A percentile compares a stretch with the other conserved stretches of the same genome.
phyloP scores from a whole-genome alignment of 345 rosid genomes.

The Gossypium anomalum region DNA sequence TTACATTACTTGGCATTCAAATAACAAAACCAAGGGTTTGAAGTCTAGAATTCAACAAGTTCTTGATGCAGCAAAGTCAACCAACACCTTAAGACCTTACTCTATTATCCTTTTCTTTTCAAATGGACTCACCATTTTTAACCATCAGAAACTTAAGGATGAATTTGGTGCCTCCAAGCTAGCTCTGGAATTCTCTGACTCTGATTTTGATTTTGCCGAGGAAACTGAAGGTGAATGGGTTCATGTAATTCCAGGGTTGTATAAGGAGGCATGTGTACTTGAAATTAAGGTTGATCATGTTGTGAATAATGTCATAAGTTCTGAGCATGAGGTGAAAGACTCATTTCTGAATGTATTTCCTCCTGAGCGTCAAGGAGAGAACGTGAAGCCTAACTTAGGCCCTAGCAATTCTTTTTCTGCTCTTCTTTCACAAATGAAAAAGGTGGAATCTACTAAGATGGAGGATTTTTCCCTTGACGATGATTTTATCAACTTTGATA shows the following conservation, averaged over 20 bases:
- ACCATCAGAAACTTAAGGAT: slow-evolving; percentile 29
- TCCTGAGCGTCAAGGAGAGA: slow-evolving; percentile 24
- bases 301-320: slow-evolving; percentile 16
- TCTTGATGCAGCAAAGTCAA: slow-evolving; percentile 47
- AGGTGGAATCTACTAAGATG: slow-evolving; percentile 13
- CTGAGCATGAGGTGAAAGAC: slow-evolving; percentile 16
- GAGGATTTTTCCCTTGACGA: slow-evolving; percentile 21
- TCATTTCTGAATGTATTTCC: slow-evolving; percentile 12
- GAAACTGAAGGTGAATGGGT: slow-evolving; percentile 64
- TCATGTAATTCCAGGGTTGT: slow-evolving; percentile 39
- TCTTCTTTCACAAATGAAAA: slow-evolving; percentile 40
- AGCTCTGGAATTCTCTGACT: slow-evolving; percentile 27
- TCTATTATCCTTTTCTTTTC: slow-evolving; percentile 69
- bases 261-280: slow-evolving; percentile 42
- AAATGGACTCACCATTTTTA: slow-evolving; percentile 38
- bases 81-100: slow-evolving; percentile 41
- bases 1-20: slow-evolving; percentile 51
- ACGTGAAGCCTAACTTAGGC: slow-evolving; percentile 16
- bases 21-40: slow-evolving; percentile 45
- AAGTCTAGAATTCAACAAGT: slow-evolving; percentile 43
- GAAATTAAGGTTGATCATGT: slow-evolving; percentile 46
- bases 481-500: slow-evolving; percentile 60
- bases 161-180: slow-evolving; percentile 55
- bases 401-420: slow-evolving; percentile 30
- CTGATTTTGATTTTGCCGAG: slow-evolving; percentile 40